Conservation (phyloP, 2,329 filamentous ascomycete species). For the Trichoderma pleuroti region DNA sequence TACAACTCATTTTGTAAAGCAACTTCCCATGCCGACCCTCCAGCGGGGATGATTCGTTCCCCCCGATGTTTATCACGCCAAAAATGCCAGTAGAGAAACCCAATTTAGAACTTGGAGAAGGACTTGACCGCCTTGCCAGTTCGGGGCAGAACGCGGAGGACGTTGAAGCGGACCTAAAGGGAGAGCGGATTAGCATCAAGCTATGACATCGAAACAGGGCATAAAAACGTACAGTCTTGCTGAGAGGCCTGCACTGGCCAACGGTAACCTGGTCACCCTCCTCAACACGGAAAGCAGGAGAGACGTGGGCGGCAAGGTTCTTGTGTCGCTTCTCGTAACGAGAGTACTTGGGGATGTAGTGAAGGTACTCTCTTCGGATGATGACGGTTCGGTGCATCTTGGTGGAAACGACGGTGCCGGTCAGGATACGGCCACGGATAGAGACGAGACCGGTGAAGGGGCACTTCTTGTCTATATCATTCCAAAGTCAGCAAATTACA, state of each 20-base stretch:
- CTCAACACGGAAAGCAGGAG: conserved; percentile 99
- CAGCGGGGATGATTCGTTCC: conserved; percentile 36
- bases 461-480: conserved; percentile 94
- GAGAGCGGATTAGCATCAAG: conserved; percentile 25
- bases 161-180: conserved; percentile 92
- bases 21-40: conserved; percentile 42
- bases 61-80: conserved; percentile 50
- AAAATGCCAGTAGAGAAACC: conserved; percentile 50
- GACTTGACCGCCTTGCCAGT: conserved; percentile 96
- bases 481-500: conserved; percentile 27
- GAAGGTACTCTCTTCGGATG: conserved; percentile 99
- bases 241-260: conserved; percentile 97
- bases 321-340: conserved; percentile 99
- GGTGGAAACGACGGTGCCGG: conserved; percentile 97
- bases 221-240: conserved; percentile 85
- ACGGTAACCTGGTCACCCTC: conserved; percentile 99
- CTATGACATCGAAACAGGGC: too few relatives aligned
- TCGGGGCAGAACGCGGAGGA: conserved; percentile 95
- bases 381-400: conserved; percentile 99
- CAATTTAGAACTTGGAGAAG: conserved; percentile 95
- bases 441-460: conserved; percentile 99
- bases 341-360: conserved; percentile 99
- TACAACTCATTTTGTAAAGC: conserved; percentile 42
- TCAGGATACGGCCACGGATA: conserved; percentile 99
- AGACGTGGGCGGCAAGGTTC: conserved; percentile 99